Conservation (phyloP, 257 asterid genomes). For the Solanum arcanum region DNA sequence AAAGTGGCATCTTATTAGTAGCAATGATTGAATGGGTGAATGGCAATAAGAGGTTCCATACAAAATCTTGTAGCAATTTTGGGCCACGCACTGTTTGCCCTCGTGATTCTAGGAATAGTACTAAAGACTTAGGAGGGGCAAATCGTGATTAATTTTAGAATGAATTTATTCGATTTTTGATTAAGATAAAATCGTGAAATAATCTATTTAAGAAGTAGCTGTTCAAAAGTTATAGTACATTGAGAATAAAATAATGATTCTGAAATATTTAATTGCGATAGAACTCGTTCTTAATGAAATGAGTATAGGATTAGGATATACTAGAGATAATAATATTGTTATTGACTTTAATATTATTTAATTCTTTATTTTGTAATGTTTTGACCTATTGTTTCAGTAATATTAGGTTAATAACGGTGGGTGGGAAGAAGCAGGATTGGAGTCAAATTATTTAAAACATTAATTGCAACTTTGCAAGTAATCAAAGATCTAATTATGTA, state of each 20-base stretch:
- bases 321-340: not conserved
- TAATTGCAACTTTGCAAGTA: not conserved
- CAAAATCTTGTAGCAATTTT: constrained; percentile 7
- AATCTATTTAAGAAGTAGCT: no score
- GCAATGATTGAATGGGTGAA: constrained; percentile 17
- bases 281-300: no score
- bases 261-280: no score
- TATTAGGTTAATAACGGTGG: not conserved
- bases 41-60: constrained; percentile 1
- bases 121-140: not conserved
- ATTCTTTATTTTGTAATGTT: not conserved
- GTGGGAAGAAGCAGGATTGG: not conserved
- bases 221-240: no score
- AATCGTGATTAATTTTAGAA: no score
- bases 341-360: no score
- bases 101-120: not conserved
- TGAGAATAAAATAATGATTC: no score
- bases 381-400: not conserved
- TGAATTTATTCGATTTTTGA: no score
- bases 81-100: not conserved
- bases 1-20: not conserved
- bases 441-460: not conserved
- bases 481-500: not conserved
- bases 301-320: not conserved
- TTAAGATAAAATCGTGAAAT: not conserved